Conservation (phyloP, 208 protist species). For the Jaenimonas drosophilae region DNA sequence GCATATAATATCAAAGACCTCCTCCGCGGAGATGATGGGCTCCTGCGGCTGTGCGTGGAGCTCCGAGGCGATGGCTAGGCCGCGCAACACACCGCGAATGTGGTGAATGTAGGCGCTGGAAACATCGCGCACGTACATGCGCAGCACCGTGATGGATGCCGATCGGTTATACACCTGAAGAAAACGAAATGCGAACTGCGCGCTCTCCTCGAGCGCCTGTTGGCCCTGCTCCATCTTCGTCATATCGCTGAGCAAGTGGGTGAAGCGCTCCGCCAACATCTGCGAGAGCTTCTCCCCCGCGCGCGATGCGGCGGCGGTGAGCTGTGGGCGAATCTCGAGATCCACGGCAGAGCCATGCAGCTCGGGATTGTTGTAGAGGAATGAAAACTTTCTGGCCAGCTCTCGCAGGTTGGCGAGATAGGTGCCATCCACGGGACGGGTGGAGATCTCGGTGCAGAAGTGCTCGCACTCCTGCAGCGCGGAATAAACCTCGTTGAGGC, state of each 20-base stretch:
- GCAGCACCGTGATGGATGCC: slow-evolving; percentile 37
- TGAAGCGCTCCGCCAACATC: slow-evolving; percentile 46
- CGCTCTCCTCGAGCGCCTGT: slow-evolving; percentile 38
- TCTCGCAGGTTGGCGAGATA: slow-evolving; percentile 66
- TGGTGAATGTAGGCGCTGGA: no score
- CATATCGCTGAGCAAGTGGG: neutral
- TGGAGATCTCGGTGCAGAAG: slow-evolving; percentile 69
- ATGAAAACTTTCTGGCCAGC: slow-evolving; percentile 53
- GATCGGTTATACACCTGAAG: slow-evolving; percentile 64
- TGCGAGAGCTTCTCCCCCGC: slow-evolving; percentile 76
- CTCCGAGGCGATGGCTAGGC: slow-evolving; percentile 35
- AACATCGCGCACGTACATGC: slow-evolving; percentile 53
- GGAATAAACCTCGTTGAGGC: slow-evolving; percentile 74
- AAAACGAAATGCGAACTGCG: slow-evolving; percentile 65
- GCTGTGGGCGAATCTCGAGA: slow-evolving; percentile 66
- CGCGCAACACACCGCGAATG: no score
- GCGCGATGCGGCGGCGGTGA: slow-evolving; percentile 45
- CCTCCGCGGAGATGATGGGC: slow-evolving; percentile 48
- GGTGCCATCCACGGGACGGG: slow-evolving; percentile 49
- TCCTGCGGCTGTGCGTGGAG: slow-evolving; percentile 40
- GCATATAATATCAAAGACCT: slow-evolving; percentile 32
- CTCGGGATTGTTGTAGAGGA: slow-evolving; percentile 61
- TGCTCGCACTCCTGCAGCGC: slow-evolving; percentile 73
- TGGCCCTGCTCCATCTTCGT: slow-evolving; percentile 31
- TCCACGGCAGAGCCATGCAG: slow-evolving; percentile 70